Base-by-base conservation (phyloP, 1,139 yeast species). In the Yamadazyma diddensiae region DNA sequence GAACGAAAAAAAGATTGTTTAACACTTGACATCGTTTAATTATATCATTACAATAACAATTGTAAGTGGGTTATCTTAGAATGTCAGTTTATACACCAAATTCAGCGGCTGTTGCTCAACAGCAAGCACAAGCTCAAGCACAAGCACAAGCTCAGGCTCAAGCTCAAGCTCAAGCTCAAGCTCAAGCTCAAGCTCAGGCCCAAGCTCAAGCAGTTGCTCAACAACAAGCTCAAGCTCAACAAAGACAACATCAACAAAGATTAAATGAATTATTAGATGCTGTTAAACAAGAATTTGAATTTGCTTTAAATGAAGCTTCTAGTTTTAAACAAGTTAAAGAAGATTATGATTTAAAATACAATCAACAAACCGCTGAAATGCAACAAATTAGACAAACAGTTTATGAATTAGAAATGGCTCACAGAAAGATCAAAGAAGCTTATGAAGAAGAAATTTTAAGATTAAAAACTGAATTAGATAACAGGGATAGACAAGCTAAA, bases 371-470 rank as follows among this genome's bases (percentile, higher is more conserved):
- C 34, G 87, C 86, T 33, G 98, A 92, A 59, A 82, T 92, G 79
- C 94, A 88, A 55, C 95, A 86, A 57, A 90, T 92, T 45, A 77
- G 97, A 52, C 94, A 87, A 54, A 86, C 95, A 12, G 95, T 92
- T 30, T 88, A 82, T 54, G 97, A 92, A 57, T 73, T 92, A 50
- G 97, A 92, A 57, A 77, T 83, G 76, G 94, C 95, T 29, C 97
- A 92, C 63, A 73, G 95, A 48, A 86, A 87, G 57, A 86, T 92
- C 75, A 90, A 90, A 64, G 97, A 90, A 52, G 90, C 94, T 30
- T 92, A 92, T 59, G 97, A 90, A 58, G 95, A 86, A 51, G 97
- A 92, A 59, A 85, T 92, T 41, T 70, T 79, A 55, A 73, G 94
- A 45, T 73, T 90, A 57, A 87, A 90, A 58, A 79, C 84, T 39